Evolutionary conservation across 768 basidiomycete genomes (phyloP), one percentile per base, ranked within the genome.

Genomic region (Leccinum barrowsii): DNA sequence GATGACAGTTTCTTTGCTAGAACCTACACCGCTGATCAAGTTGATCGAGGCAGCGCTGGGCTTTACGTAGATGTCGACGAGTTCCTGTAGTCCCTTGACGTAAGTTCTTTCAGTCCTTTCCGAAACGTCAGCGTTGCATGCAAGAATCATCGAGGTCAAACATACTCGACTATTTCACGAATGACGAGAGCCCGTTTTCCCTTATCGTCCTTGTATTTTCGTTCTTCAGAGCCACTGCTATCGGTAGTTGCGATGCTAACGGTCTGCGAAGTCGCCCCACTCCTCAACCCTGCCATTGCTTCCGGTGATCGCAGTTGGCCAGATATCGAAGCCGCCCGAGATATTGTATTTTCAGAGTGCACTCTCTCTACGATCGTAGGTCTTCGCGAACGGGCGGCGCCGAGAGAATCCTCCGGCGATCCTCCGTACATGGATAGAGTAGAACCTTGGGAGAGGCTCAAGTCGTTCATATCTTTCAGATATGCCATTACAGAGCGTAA

Each of bases 401-500:
- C 61, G 15, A 68, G 65, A 21, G 66, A 64, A 48, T 84, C 83
- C 24, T 84, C 83, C 10, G 77, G 68, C 2, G 77, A 67, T 21
- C 76, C 68, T 13, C 84, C 83, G 68, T 89, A 87, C 72, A 86
- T 76, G 57, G 84, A 85, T 64, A 84, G 60, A 11, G 80, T 72
- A 57, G 80, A 78, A 15, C 75, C 68, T 67, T 87, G 88, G 19
- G 85, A 82, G 63, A 85, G 73, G 17, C 86, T 87, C 30, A 99
- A 78, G 68, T 99, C 97, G 68, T 94, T 89, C 85, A 99, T 89
- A 66, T 99, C 97, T 66, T 86, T 86, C 19, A 99, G 81, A 73
- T 98, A 99, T 7, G 94, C 92, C 89, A 98, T 95, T 17, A 99
- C 85, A 10, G 91, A 90, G 56, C 91, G 84, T 54, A 99, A 79